Conservation (phyloP, 345 rosid genomes). For the Trapa incisa region DNA sequence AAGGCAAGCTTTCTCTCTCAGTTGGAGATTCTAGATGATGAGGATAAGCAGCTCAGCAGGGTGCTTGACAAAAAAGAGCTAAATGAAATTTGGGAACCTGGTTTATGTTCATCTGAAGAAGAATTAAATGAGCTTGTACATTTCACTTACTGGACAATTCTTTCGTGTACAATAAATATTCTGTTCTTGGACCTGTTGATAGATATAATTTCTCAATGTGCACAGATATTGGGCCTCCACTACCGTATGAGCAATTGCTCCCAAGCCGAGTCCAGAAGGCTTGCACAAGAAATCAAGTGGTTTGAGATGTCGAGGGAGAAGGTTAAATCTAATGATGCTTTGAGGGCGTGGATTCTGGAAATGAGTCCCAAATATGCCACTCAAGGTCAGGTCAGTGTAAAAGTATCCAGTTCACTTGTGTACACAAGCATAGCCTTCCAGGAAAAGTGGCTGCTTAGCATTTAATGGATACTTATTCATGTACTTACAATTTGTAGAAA, state of each 20-base stretch:
- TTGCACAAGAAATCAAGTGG: conserved; percentile 72
- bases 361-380: conserved; percentile 49
- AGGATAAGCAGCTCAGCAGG: conserved; percentile 21
- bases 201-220: not conserved
- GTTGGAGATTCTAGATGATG: conserved; percentile 23
- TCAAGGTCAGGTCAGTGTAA: conserved; percentile 74
- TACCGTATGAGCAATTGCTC: conserved; percentile 82
- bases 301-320: conserved; percentile 82
- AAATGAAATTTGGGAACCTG: conserved; percentile 33
- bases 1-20: conserved; percentile 34
- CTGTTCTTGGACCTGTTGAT: not conserved
- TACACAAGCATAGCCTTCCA: not conserved
- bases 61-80: conserved; percentile 58
- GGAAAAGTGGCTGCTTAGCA: not conserved
- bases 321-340: conserved; percentile 70
- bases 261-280: conserved; percentile 71
- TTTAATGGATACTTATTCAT: not conserved
- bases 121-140: conserved; percentile 71
- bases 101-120: conserved; percentile 72
- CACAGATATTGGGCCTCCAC: conserved; percentile 62
- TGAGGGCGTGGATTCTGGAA: conserved; percentile 76
- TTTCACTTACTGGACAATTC: conserved; percentile 7
- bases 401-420: not conserved
- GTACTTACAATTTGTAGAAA: not conserved
- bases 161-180: not conserved